Base-by-base conservation (phyloP, 1,284 basidiomycete species). In the Ganoderma multipileum region DNA sequence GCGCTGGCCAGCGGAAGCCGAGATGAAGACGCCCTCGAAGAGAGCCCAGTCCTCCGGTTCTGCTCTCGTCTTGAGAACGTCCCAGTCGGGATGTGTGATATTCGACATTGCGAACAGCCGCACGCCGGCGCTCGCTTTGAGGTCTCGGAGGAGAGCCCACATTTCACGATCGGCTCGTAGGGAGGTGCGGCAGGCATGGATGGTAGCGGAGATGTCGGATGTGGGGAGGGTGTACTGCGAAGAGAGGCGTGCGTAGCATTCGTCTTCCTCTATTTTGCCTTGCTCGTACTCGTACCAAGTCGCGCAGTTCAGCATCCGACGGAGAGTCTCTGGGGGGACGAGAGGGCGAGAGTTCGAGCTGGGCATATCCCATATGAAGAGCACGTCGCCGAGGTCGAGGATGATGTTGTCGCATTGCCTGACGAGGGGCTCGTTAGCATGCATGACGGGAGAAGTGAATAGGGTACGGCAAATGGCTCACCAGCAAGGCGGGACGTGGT, bases 11-110 rank as follows among this genome's bases (percentile, higher is more conserved):
- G 80, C 83, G 5, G 74, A 79, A 7, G 80, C 80, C 8, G 86
- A 87, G 1, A 83, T 84, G 73, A 85, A 87, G 23, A 86, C 77
- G 30, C 76, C 66, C 66, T 87, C 85, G 68, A 89, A 55, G 28
- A 55, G 54, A 11, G 28, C 54, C 28, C 18, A 28, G 28, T 55
- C 54, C 28, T 33, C 12, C 23, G 47, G 11, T 23, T 0, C 23
- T 0, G 23, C 23, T n/a, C 9, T 50, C 6, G 28, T 55, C 8
- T n/a, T 55, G 54, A 55, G 28, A 30, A 33, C 28, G 14, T 33
- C 30, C 54, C 28, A 55, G 16, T 55, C 54, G 0, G 54, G 28
- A 18, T 8, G 14, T 16, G 54, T 2, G 28, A 33, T 18, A 16
- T 55, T 55, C 28, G 30, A 55, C 54, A 55, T 55, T 28, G 54